Conservation (phyloP, 371 early-diverging fungal species). For the Mortierella sp. region DNA sequence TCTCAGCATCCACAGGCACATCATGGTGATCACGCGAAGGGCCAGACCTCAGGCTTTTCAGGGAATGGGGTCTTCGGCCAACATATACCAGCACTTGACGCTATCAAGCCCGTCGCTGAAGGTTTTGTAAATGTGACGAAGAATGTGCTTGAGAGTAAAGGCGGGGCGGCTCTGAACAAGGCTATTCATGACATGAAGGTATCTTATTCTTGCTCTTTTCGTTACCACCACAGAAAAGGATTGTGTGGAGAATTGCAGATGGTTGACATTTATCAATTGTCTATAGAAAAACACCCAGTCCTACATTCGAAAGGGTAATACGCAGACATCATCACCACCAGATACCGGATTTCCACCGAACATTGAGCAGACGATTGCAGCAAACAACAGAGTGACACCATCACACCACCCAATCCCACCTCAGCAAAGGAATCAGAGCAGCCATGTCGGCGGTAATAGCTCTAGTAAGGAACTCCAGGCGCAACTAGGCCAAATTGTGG, state of each 20-base stretch:
- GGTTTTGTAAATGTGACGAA: conserved; percentile 66
- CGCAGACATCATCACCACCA: conserved; percentile 3
- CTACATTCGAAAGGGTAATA: conserved; percentile 39
- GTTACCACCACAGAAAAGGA: no score
- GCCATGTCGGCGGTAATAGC: conserved; percentile 2
- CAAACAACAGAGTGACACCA: conserved; percentile 20
- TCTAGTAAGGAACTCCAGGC: conserved; percentile 20
- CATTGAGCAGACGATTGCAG: conserved; percentile 37
- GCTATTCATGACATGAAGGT: conserved; percentile 69
- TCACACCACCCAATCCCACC: conserved; percentile 26
- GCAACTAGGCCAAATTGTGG: conserved; percentile 65
- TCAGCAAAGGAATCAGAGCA: conserved; percentile 9
- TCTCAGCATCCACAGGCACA: conserved; percentile 3
- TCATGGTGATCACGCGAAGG: conserved; percentile 22
- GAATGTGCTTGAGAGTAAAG: conserved; percentile 65
- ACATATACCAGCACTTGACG: conserved; percentile 48
- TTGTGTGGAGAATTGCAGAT: neutral
- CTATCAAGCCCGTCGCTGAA: conserved; percentile 55
- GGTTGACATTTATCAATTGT: neutral
- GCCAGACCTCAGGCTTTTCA: conserved; percentile 12
- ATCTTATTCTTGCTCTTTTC: neutral
- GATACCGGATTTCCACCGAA: conserved; percentile 40
- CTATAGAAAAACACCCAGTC: conserved; percentile 51
- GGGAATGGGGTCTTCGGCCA: conserved; percentile 42
- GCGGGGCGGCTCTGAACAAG: conserved; percentile 60